Conservation (phyloP, 305 asterid genomes). For the Solanum hybrid region DNA sequence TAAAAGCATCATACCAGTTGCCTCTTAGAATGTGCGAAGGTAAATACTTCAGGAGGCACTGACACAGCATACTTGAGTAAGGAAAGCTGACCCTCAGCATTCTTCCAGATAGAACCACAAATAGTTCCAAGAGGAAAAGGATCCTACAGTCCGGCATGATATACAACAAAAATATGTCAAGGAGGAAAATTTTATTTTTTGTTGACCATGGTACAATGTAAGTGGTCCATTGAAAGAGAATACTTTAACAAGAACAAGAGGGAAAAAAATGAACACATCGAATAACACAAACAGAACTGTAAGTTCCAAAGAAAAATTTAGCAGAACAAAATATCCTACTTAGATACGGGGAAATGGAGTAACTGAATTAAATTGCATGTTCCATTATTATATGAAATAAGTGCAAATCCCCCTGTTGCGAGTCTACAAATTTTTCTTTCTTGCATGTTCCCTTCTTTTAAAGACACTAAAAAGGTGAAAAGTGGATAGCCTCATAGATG, state of each 20-base stretch:
- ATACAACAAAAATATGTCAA: neutral
- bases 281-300: neutral
- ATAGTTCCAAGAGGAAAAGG: conserved; percentile 86
- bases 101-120: conserved; percentile 91
- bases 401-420: neutral
- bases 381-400: neutral
- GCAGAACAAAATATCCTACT: neutral
- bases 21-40: conserved; percentile 68
- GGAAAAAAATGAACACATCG: neutral
- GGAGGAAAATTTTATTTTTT: neutral
- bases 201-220: neutral
- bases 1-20: conserved; percentile 54
- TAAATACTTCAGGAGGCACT: conserved; percentile 73
- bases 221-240: neutral
- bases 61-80: conserved; percentile 78
- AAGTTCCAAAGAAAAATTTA: neutral
- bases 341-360: neutral
- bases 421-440: conserved; percentile 7
- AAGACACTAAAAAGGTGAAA: neutral
- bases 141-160: conserved; percentile 41
- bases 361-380: neutral
- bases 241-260: neutral
- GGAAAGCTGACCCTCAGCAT: conserved; percentile 93
- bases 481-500: neutral
- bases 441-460: conserved; percentile 28